Evolutionary conservation across 2,329 filamentous ascomycete species (phyloP).

Genomic region (Epichloe uncinata): DNA sequence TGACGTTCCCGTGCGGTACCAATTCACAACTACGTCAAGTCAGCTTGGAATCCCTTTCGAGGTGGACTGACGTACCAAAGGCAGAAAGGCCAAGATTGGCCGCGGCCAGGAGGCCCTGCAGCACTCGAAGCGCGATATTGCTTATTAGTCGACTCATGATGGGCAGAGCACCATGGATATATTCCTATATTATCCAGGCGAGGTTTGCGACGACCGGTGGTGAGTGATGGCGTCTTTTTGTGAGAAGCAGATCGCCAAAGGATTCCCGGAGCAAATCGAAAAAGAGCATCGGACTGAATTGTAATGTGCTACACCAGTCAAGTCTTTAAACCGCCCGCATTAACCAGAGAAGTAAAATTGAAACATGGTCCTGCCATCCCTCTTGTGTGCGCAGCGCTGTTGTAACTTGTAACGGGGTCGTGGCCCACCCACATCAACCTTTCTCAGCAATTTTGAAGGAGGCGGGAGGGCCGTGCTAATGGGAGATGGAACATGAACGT

Average conservation of each 20-base stretch:
- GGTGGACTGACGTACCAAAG: conserved; percentile 7
- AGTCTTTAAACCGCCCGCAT: not conserved
- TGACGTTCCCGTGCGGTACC: conserved; percentile 43
- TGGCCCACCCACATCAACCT: not conserved
- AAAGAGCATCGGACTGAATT: not conserved
- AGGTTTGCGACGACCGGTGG: not conserved
- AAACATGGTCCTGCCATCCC: not conserved
- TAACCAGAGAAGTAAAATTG: not conserved
- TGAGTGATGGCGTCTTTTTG: not conserved
- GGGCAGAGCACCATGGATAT: not conserved
- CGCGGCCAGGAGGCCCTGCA: conserved; percentile 9
- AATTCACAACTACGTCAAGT: conserved; percentile 38
- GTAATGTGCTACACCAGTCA: not conserved
- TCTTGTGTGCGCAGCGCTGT: not conserved
- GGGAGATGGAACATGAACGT: not conserved
- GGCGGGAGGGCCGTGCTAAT: conserved; percentile 2
- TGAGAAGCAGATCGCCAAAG: not conserved
- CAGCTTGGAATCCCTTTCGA: not conserved
- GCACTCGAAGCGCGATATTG: conserved; percentile 7
- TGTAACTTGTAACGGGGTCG: not conserved
- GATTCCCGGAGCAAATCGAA: not conserved
- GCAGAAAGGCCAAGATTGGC: conserved; percentile 10
- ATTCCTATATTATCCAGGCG: not conserved
- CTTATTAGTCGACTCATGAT: conserved; percentile 8
- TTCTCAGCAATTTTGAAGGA: not conserved